Evolutionary conservation across 1,139 yeast species (phyloP).

Genomic region (Pichia terricola): DNA sequence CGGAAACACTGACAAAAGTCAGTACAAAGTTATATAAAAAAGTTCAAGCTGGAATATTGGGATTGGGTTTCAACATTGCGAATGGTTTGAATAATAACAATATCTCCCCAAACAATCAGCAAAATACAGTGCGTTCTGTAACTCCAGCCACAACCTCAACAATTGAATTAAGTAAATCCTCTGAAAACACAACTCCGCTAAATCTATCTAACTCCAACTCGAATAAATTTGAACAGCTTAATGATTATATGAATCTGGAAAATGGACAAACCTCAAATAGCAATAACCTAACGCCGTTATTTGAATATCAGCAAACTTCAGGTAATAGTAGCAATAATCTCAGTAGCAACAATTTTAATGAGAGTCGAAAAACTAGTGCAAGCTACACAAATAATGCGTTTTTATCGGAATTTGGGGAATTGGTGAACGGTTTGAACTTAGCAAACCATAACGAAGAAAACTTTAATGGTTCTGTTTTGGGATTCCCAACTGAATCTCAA

Average conservation of each 20-base stretch:
- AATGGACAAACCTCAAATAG: not conserved
- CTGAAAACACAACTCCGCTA: not conserved
- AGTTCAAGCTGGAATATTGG: slow-evolving; percentile 22
- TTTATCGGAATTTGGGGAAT: slow-evolving; percentile 9
- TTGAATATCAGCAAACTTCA: not conserved
- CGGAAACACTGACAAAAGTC: slow-evolving; percentile 29
- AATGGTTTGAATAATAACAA: not conserved
- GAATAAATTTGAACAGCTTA: not conserved
- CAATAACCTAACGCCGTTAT: not conserved
- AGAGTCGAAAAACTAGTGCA: not conserved
- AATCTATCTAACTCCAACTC: not conserved
- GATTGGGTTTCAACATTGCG: slow-evolving; percentile 8
- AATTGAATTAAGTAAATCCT: not conserved
- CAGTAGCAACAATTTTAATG: not conserved
- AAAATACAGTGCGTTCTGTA: not conserved
- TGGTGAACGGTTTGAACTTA: slow-evolving; percentile 6
- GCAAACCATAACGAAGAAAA: not conserved
- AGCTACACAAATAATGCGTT: not conserved
- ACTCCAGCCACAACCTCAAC: not conserved
- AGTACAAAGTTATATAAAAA: slow-evolving; percentile 21
- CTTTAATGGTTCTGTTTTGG: not conserved
- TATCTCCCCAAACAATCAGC: not conserved
- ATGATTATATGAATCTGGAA: slow-evolving; percentile 1
- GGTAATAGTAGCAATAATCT: not conserved
- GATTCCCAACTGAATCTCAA: slow-evolving; percentile 6